These are phyloP conservation scores for Talaromyces adpressus DNA, from an alignment of 495 filamentous ascomycete genomes.

Conservation along the genomic window DNA sequence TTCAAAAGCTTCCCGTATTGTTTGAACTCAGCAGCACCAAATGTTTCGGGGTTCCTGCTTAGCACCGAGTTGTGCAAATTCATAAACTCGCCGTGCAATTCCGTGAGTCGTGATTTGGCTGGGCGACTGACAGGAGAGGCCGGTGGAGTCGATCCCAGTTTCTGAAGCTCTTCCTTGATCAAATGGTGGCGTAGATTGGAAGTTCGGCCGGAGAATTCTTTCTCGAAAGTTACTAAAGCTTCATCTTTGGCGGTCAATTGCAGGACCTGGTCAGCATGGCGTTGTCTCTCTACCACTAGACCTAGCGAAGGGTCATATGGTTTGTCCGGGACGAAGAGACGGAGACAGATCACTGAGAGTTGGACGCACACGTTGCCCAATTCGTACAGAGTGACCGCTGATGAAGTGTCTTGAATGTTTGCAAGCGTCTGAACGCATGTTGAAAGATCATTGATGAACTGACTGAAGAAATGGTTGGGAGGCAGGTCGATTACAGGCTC, in stretches of 20 bases:
- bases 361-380: slow-evolving; percentile 30
- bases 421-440: slow-evolving; percentile 23
- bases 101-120: slow-evolving; percentile 51
- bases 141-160: slow-evolving; percentile 54
- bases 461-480: slow-evolving; percentile 28
- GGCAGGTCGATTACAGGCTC: slow-evolving; percentile 18
- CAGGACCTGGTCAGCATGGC: slow-evolving; percentile 48
- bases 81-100: slow-evolving; percentile 76
- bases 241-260: slow-evolving; percentile 50
- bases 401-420: slow-evolving; percentile 4
- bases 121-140: slow-evolving; percentile 70
- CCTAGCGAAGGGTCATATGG: slow-evolving; percentile 79
- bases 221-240: slow-evolving; percentile 58
- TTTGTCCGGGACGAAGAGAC: slow-evolving; percentile 78
- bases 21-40: slow-evolving; percentile 21
- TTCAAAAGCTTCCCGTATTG: slow-evolving; percentile 49
- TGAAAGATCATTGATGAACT: slow-evolving; percentile 27
- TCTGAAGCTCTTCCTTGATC: slow-evolving; percentile 49
- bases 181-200: slow-evolving; percentile 55
- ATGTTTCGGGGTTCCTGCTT: slow-evolving; percentile 42
- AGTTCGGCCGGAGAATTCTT: slow-evolving; percentile 57
- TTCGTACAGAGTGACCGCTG: slow-evolving; percentile 14
- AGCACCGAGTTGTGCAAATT: slow-evolving; percentile 65
- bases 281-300: slow-evolving; percentile 61
- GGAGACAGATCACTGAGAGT: slow-evolving; percentile 43